Percentiles rank a stretch among this genome's conserved stretches.
These are phyloP conservation scores for Fraxinus anomala DNA, from an alignment of 257 asterid species.

Conservation along the genomic window DNA sequence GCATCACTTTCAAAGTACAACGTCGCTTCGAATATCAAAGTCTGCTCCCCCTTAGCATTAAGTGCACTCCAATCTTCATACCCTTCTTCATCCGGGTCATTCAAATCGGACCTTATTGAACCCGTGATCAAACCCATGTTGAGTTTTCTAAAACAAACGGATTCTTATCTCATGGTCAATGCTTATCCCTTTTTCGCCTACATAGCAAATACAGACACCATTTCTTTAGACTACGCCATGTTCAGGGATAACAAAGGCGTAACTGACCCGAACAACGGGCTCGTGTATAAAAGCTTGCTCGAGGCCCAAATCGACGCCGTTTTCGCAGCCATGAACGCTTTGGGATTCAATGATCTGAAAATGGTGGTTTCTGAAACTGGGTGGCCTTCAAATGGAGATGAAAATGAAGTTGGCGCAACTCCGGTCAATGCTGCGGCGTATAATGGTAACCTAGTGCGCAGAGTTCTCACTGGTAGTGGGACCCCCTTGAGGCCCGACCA, in stretches of 20 bases:
- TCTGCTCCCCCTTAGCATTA: constrained; percentile 66
- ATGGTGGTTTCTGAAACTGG: constrained; percentile 70
- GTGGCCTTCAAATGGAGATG: constrained; percentile 77
- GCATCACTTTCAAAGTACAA: constrained; percentile 46
- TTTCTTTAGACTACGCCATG: constrained; percentile 59
- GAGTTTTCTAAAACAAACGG: constrained; percentile 48
- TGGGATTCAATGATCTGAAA: constrained; percentile 41
- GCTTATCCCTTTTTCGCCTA: constrained; percentile 74
- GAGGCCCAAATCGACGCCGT: constrained; percentile 83
- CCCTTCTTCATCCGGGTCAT: constrained; percentile 69
- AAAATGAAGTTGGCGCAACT: constrained; percentile 55
- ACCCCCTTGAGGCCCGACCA: constrained; percentile 62
- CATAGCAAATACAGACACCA: constrained; percentile 48
- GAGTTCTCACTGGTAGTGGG: constrained; percentile 57
- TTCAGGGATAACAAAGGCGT: constrained; percentile 44
- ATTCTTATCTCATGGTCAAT: constrained; percentile 62
- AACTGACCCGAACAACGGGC: constrained; percentile 56
- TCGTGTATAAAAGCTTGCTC: constrained; percentile 53
- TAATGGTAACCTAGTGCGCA: constrained; percentile 59
- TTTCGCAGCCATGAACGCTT: constrained; percentile 51
- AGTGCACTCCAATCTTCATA: constrained; percentile 56
- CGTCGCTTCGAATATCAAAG: constrained; percentile 38
- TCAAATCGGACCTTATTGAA: constrained; percentile 53
- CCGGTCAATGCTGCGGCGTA: constrained; percentile 59
- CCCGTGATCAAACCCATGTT: constrained; percentile 74